phyloP scores from a whole-genome alignment of 352 stramenopile genomes.

The Saprolegnia parasitica region DNA sequence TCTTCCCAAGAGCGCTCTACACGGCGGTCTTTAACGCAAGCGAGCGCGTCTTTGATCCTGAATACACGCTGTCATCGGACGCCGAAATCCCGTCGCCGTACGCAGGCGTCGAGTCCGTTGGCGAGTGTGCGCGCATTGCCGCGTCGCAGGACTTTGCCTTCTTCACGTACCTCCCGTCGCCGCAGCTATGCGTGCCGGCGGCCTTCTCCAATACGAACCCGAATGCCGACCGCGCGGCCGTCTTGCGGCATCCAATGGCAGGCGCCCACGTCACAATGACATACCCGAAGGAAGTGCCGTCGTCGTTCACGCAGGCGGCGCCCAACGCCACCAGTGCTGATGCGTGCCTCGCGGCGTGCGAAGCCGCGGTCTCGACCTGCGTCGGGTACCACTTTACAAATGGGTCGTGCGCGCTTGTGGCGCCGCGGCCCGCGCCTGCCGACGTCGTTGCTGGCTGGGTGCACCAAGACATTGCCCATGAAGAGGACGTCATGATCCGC shows the following conservation, averaged over 20 bases:
- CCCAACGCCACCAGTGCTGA: not conserved
- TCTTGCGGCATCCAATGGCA: constrained; percentile 3
- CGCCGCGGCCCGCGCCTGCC: not conserved
- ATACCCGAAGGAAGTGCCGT: not conserved
- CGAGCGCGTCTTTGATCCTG: not conserved
- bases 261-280: not conserved
- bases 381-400: not conserved
- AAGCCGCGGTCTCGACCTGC: not conserved
- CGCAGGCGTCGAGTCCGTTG: constrained; percentile 9
- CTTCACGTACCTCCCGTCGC: constrained; percentile 23
- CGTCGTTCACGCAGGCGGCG: not conserved
- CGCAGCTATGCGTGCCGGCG: constrained; percentile 15
- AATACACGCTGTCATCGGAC: not conserved
- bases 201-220: not conserved
- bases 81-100: constrained; percentile 11
- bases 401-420: not conserved
- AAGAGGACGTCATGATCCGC: constrained; percentile 7
- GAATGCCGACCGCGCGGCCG: not conserved
- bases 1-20: not conserved
- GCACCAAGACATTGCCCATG: not conserved
- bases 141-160: not conserved
- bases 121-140: constrained; percentile 19
- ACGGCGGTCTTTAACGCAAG: constrained; percentile 5
- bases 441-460: constrained; percentile 14
- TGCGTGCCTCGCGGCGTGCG: not conserved